These are phyloP conservation scores for Coemansia sp. DNA, from an alignment of 192 early-diverging fungal genomes.

Conservation along the genomic window DNA sequence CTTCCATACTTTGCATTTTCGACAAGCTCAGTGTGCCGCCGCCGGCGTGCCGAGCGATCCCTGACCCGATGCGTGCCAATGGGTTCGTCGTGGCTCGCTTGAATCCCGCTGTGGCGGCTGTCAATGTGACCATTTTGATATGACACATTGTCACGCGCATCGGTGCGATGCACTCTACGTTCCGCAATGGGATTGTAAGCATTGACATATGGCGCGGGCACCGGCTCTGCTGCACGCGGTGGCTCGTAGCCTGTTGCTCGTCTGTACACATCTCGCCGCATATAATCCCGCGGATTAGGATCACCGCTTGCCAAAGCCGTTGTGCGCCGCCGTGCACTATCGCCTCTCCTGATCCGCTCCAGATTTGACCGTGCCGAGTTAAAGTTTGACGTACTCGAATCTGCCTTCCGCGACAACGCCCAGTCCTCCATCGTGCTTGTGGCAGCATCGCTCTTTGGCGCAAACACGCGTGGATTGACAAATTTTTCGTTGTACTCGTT, in stretches of 20 bases:
- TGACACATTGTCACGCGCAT: background rate
- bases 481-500: constrained; percentile 65
- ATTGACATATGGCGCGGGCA: constrained; percentile 13
- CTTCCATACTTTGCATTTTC: constrained; percentile 13
- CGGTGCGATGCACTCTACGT: background rate
- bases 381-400: background rate
- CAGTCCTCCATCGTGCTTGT: constrained; percentile 51
- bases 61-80: constrained; percentile 6
- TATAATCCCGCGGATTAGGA: background rate
- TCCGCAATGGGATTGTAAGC: background rate
- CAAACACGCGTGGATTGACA: constrained; percentile 64
- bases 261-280: constrained; percentile 13
- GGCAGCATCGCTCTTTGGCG: constrained; percentile 54
- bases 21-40: constrained; percentile 17
- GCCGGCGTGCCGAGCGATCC: constrained; percentile 16
- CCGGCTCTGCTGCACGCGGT: background rate
- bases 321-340: constrained; percentile 7
- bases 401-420: constrained; percentile 18
- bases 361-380: background rate
- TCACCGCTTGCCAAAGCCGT: constrained; percentile 2
- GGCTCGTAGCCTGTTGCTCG: background rate
- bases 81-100: background rate
- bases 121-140: background rate
- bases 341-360: background rate
- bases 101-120: background rate